phyloP scores from a whole-genome alignment of 176 grass and related monocot genomes.

The Paspalum notatum region DNA sequence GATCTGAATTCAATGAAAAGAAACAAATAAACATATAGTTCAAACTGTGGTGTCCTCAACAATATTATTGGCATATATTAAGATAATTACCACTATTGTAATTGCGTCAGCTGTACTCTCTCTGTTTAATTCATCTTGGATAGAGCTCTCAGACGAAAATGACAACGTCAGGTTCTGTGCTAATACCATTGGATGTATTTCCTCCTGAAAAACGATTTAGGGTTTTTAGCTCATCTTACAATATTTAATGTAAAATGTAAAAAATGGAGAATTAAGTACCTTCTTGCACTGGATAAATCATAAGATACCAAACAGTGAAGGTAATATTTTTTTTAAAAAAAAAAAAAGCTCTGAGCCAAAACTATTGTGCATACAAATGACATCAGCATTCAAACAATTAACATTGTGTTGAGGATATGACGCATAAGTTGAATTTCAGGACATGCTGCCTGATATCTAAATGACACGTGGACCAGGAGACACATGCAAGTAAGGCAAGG shows the following conservation, averaged over 20 bases:
- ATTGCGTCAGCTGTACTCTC: constrained; percentile 92
- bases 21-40: constrained; percentile 41
- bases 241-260: constrained; percentile 26
- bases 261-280: constrained; percentile 8
- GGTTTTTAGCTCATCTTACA: constrained; percentile 24
- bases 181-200: constrained; percentile 83
- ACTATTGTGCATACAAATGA: constrained; percentile 39
- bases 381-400: neutral
- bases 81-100: constrained; percentile 81
- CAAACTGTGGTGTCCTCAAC: constrained; percentile 29
- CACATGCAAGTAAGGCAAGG: neutral
- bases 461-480: neutral
- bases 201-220: constrained; percentile 55
- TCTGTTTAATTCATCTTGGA: constrained; percentile 90
- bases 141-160: constrained; percentile 96
- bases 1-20: constrained; percentile 70
- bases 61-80: constrained; percentile 35
- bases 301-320: constrained; percentile 29
- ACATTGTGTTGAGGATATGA: neutral
- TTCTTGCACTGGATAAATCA: constrained; percentile 27
- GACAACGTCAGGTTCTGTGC: constrained; percentile 80
- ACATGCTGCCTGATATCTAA: neutral
- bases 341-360: constrained; percentile 7
- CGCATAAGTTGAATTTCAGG: neutral
- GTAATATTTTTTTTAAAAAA: neutral